Conservation (phyloP, 139 green algal genomes). For the Picochlorum costavermella region DNA sequence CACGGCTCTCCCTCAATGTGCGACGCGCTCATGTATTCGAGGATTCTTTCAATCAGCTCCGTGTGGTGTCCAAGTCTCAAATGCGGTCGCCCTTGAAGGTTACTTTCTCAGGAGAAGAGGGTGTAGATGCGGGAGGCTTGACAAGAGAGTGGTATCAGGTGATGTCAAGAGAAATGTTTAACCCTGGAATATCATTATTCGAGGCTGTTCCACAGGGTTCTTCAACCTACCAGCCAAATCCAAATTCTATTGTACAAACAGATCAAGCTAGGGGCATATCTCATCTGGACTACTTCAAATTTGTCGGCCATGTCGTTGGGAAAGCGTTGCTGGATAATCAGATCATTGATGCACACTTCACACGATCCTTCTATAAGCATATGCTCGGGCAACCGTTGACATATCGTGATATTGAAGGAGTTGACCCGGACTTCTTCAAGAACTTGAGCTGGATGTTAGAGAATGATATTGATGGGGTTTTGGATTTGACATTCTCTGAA, state of each 20-base stretch:
- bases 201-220: conserved; percentile 66
- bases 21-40: conserved; percentile 85
- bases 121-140: conserved; percentile 92
- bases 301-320: conserved; percentile 68
- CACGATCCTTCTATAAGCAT: conserved; percentile 98
- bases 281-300: conserved; percentile 95
- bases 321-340: conserved; percentile 90
- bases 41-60: conserved; percentile 96
- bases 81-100: conserved; percentile 68
- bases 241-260: conserved; percentile 79
- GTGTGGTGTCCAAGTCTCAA: conserved; percentile 65
- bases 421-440: conserved; percentile 95
- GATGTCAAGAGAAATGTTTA: conserved; percentile 95
- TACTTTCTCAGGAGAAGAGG: conserved; percentile 89
- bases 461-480: conserved; percentile 90
- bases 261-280: conserved; percentile 66
- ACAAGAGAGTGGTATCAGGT: conserved; percentile 94
- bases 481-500: conserved; percentile 91
- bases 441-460: conserved; percentile 87
- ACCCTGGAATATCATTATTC: conserved; percentile 87
- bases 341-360: conserved; percentile 95
- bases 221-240: conserved; percentile 95
- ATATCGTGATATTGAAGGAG: conserved; percentile 92
- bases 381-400: conserved; percentile 81
- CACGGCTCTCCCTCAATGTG: conserved; percentile 62